Conservation (phyloP, 2,329 filamentous ascomycete genomes). For the Calonectria pseudoturangicola region DNA sequence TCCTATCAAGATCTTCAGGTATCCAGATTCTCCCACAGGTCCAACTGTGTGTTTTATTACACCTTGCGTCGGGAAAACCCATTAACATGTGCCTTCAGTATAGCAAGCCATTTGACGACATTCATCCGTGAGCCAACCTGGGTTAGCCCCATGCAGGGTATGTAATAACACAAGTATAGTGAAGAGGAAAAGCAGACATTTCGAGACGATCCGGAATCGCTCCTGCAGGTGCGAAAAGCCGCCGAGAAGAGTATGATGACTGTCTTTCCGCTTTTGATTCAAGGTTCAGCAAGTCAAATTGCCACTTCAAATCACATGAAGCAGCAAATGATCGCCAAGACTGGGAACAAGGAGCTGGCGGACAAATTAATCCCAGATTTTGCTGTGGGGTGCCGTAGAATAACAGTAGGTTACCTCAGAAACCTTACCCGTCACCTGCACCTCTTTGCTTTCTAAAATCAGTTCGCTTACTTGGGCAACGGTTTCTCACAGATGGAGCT, state of each 20-base stretch:
- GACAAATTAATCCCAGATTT: constrained; percentile 25
- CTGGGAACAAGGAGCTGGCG: background rate
- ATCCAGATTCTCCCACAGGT: constrained; percentile 27
- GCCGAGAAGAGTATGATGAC: background rate
- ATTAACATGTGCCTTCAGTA: background rate
- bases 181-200: constrained; percentile 9
- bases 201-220: background rate
- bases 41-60: background rate
- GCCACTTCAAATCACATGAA: background rate
- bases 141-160: background rate
- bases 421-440: no score
- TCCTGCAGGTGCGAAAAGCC: background rate
- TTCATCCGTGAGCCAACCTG: constrained; percentile 1
- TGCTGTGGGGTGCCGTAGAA: constrained; percentile 21
- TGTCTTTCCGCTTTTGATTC: background rate
- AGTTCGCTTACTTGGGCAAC: background rate
- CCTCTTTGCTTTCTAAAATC: background rate
- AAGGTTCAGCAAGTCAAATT: background rate
- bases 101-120: background rate
- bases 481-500: background rate
- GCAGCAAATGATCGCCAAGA: background rate
- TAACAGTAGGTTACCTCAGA: background rate
- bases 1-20: background rate
- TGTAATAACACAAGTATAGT: background rate
- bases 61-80: no score